phyloP scores from a whole-genome alignment of 2,329 filamentous ascomycete genomes.

The Colletotrichum navitas region DNA sequence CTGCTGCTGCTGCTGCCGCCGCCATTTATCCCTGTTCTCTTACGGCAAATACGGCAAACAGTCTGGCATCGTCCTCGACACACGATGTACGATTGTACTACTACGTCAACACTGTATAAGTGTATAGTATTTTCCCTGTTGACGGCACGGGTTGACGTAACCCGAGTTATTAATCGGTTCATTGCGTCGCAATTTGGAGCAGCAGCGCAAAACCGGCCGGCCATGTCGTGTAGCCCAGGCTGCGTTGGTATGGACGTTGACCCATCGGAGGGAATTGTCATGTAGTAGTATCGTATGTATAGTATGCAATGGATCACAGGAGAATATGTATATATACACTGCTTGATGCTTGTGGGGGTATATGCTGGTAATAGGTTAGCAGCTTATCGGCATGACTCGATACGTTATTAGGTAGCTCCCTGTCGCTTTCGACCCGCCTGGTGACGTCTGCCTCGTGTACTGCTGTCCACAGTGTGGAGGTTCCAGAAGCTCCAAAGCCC shows the following conservation, averaged over 20 bases:
- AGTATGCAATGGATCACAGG: not conserved
- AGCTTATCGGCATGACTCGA: not conserved
- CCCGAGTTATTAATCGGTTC: no score
- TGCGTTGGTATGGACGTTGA: not conserved
- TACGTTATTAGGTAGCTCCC: not conserved
- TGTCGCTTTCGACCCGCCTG: not conserved
- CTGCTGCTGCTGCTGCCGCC: not conserved
- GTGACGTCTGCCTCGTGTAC: constrained; percentile 29
- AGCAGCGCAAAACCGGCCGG: not conserved
- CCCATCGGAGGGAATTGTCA: not conserved
- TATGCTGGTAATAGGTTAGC: not conserved
- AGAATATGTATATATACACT: not conserved
- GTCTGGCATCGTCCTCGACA: not conserved
- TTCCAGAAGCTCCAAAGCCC: not conserved
- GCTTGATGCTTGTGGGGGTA: not conserved
- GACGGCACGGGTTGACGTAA: not conserved
- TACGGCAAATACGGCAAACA: no score
- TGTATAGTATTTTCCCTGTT: not conserved
- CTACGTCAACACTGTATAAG: not conserved
- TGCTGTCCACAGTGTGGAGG: not conserved
- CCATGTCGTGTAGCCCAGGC: no score
- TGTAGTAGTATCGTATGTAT: not conserved
- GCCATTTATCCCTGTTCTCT: no score
- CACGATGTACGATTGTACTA: not conserved
- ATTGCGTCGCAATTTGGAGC: not conserved